A percentile compares a stretch with the other conserved stretches of the same genome.
phyloP scores from a whole-genome alignment of 306 rosid genomes.

The Cercis canadensis region DNA sequence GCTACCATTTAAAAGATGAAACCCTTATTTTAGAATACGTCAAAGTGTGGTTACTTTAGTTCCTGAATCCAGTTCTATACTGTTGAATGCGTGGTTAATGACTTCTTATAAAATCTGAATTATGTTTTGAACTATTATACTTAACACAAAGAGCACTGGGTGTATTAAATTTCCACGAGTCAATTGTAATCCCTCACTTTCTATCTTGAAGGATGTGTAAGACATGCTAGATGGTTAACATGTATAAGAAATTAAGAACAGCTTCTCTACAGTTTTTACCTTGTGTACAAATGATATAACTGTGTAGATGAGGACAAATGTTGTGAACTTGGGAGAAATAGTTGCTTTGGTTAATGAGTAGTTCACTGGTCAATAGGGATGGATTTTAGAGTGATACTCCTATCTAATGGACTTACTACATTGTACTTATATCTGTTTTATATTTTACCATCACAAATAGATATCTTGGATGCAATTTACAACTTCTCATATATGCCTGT shows the following conservation, averaged over 20 bases:
- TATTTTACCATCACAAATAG: no score
- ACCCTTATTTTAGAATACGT: neutral
- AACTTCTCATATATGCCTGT: conserved; percentile 25
- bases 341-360: neutral
- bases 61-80: conserved; percentile 1
- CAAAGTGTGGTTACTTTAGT: neutral
- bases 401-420: neutral
- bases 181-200: neutral
- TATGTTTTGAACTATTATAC: neutral
- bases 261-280: neutral
- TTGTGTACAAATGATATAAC: neutral
- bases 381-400: neutral
- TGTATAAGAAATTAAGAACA: neutral
- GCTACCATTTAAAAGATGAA: neutral
- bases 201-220: neutral
- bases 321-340: neutral
- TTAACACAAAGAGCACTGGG: neutral
- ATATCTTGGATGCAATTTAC: conserved; percentile 7
- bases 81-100: neutral
- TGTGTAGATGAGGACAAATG: neutral
- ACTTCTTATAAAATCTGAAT: conserved; percentile 3
- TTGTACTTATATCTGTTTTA: no score
- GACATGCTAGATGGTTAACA: neutral
- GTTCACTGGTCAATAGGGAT: neutral
- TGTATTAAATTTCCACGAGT: neutral